Percentiles rank a stretch among this genome's conserved stretches.
These are phyloP conservation scores for Solanum bukasovii DNA, from an alignment of 257 asterid species.

Conservation along the genomic window DNA sequence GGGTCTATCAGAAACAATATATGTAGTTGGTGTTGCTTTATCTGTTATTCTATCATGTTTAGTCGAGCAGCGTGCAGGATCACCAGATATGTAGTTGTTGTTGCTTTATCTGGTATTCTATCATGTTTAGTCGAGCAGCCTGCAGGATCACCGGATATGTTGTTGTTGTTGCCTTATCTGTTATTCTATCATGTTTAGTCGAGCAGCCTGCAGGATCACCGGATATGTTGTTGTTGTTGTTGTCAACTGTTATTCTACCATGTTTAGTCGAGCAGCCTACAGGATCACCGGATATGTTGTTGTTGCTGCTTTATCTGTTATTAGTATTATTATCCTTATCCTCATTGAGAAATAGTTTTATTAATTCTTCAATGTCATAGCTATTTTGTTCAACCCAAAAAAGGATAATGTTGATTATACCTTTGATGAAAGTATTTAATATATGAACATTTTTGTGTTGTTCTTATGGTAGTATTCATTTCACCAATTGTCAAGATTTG, in stretches of 20 bases:
- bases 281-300: not conserved
- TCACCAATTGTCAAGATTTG: not conserved
- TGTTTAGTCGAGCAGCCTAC: too few relatives aligned
- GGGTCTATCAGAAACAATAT: not conserved
- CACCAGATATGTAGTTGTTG: too few relatives aligned
- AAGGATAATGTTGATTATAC: not conserved
- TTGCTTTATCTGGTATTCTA: too few relatives aligned
- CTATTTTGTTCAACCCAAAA: not conserved
- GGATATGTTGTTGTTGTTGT: not conserved
- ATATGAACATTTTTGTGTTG: not conserved
- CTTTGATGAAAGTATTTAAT: not conserved
- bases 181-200: not conserved
- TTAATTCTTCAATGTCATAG: not conserved
- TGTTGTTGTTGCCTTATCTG: not conserved
- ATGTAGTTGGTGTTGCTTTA: not conserved
- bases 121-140: too few relatives aligned
- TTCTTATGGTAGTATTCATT: not conserved
- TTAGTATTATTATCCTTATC: not conserved
- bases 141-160: too few relatives aligned
- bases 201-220: not conserved
- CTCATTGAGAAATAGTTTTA: too few relatives aligned
- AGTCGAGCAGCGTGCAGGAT: too few relatives aligned
- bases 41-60: not conserved
- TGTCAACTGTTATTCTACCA: too few relatives aligned
- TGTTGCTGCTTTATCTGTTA: not conserved